Base-by-base conservation (phyloP, 2,329 filamentous ascomycete genomes). In the Colletotrichum limetticola region DNA sequence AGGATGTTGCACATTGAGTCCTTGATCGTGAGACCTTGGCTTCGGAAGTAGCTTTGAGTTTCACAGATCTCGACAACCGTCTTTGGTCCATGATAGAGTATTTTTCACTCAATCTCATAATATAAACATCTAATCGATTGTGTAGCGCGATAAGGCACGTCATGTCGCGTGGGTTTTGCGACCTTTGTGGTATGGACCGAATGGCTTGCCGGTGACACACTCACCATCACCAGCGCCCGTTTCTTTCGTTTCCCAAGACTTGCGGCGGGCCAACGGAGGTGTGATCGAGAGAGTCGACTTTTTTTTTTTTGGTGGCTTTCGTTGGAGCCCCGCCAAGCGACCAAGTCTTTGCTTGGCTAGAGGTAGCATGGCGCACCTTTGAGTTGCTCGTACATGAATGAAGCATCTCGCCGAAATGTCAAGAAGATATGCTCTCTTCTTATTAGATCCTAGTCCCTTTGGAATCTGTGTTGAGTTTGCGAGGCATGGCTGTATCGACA, bases 151-250 rank as follows among this genome's bases (percentile, higher is more conserved):
- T 14, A 52, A n/a, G 16, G 22, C 60, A 53, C 57, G 28, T 58
- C 35, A 53, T 65, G 22, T 65, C 26, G 22, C 28, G 62, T 12
- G 8, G 19, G 19, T n/a, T 24, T 49, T 19, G 52, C 28, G 30
- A 60, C 66, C 46, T 69, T n/a, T n/a, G 19, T 30, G 46, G 24
- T 28, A n/a, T 42, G 64, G 32, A 12, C 49, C 11, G 28, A 49
- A 49, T 12, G 64, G 32, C 32, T 59, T 16, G 16, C 60, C 53
- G 61, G 61, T 71, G 68, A 60, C 46, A 60, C 46, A 62, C 22
- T 58, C 19, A 58, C 22, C n/a, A 12, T 53, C 37, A 52, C 28
- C 16, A 68, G 37, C 65, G 52, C 58, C 65, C 58, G 58, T 57
- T 68, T 52, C 46, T 35, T 28, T 37, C 8, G n/a, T 12, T 30